phyloP scores from a whole-genome alignment of 2,329 filamentous ascomycete genomes.

The Sphaerulina musiva region DNA sequence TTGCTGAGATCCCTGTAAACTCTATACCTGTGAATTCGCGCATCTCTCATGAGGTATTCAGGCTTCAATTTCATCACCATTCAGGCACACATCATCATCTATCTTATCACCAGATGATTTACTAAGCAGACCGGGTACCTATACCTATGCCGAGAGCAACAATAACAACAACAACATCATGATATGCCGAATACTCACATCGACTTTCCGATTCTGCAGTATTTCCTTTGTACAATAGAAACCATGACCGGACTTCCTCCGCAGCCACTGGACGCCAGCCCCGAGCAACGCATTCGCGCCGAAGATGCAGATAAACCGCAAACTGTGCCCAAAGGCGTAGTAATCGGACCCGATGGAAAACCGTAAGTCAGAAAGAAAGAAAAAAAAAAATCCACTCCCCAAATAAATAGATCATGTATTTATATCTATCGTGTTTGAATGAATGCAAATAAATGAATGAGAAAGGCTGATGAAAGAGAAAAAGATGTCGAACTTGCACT shows the following conservation, averaged over 20 bases:
- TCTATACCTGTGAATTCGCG: not conserved
- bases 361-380: conserved; percentile 52
- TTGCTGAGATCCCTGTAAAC: not conserved
- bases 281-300: conserved; percentile 21
- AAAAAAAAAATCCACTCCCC: too few relatives aligned
- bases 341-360: conserved; percentile 75
- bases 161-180: conserved; percentile 5
- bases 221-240: conserved; percentile 36
- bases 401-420: too few relatives aligned
- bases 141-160: not conserved
- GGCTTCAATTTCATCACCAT: conserved; percentile 1
- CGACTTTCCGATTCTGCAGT: conserved; percentile 35
- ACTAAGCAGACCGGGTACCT: too few relatives aligned
- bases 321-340: conserved; percentile 59
- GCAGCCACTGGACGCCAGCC: conserved; percentile 32
- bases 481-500: conserved; percentile 65
- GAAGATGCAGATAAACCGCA: conserved; percentile 24
- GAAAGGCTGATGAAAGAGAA: too few relatives aligned
- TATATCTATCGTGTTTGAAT: not conserved
- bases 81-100: not conserved
- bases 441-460: not conserved
- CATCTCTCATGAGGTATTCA: not conserved
- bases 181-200: conserved; percentile 34
- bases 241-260: conserved; percentile 34
- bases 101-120: too few relatives aligned